Conservation (phyloP, 345 rosid species). For the Gossypium ekmanianum region DNA sequence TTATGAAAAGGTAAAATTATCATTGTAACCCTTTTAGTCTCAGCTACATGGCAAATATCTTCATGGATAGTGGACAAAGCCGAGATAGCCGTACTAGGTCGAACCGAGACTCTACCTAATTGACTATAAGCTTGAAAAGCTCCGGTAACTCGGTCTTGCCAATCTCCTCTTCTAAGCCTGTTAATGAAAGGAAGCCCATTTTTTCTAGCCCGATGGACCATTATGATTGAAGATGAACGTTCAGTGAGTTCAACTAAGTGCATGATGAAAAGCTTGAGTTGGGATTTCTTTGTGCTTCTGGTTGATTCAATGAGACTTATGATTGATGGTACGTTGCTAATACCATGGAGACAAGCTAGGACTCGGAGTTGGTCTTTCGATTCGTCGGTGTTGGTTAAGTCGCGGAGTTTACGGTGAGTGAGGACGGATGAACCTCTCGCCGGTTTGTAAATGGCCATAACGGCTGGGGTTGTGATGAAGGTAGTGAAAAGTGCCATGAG, state of each 20-base stretch:
- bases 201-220: conserved; percentile 58
- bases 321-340: conserved; percentile 58
- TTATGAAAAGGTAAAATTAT: conserved; percentile 70
- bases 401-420: conserved; percentile 49
- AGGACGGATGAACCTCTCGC: conserved; percentile 30
- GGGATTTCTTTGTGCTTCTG: conserved; percentile 53
- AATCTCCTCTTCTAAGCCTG: conserved; percentile 45
- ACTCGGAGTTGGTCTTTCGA: conserved; percentile 53
- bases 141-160: conserved; percentile 51
- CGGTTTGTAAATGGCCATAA: conserved; percentile 71
- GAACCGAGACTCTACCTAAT: conserved; percentile 56
- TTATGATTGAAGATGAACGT: conserved; percentile 72
- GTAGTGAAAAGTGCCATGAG: conserved; percentile 90
- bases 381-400: conserved; percentile 31
- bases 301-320: conserved; percentile 62
- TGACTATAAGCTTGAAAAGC: conserved; percentile 75
- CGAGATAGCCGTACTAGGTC: conserved; percentile 66
- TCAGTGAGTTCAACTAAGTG: conserved; percentile 84
- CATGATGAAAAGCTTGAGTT: conserved; percentile 65
- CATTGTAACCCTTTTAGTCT: conserved; percentile 54
- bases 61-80: conserved; percentile 65
- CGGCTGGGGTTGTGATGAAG: conserved; percentile 74
- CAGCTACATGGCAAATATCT: conserved; percentile 84
- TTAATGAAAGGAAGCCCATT: conserved; percentile 75
- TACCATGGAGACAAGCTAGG: conserved; percentile 70